Evolutionary conservation across 352 stramenopile species (phyloP).

Genomic region (Pythium biforme): DNA sequence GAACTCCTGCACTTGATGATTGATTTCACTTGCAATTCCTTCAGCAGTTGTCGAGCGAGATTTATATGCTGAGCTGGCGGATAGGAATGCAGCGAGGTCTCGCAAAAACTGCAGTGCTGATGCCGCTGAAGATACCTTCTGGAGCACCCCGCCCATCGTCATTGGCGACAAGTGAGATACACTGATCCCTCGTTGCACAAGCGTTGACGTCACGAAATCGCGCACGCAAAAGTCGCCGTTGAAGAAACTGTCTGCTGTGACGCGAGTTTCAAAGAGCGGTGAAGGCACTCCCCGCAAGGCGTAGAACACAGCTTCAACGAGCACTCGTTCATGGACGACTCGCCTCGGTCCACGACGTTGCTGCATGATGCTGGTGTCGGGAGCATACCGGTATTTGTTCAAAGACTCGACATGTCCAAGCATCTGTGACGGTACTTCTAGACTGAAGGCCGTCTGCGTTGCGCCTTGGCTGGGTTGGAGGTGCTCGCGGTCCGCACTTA

Average conservation of each 20-base stretch:
- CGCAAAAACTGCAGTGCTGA: conserved; percentile 29
- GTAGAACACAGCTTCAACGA: conserved; percentile 56
- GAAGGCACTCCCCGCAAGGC: conserved; percentile 51
- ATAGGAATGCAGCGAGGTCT: too few relatives aligned
- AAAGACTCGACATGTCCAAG: conserved; percentile 6
- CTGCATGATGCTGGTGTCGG: neutral
- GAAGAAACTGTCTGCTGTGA: conserved; percentile 23
- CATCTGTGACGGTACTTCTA: conserved; percentile 12
- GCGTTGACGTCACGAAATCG: conserved; percentile 22
- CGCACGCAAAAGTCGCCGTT: conserved; percentile 29
- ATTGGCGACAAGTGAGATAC: conserved; percentile 54
- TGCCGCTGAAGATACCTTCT: conserved; percentile 33
- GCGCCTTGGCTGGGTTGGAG: neutral
- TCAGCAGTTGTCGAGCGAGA: conserved; percentile 34
- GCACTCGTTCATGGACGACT: conserved; percentile 49
- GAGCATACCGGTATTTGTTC: neutral
- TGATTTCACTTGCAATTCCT: conserved; percentile 49
- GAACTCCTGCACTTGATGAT: conserved; percentile 28
- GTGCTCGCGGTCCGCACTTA: neutral
- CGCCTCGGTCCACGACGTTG: conserved; percentile 11
- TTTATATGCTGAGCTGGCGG: conserved; percentile 6
- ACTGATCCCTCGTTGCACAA: conserved; percentile 26
- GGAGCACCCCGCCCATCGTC: conserved; percentile 34
- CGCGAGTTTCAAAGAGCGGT: conserved; percentile 44
- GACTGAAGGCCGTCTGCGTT: conserved; percentile 4